Evolutionary conservation across 23 red algal species (phyloP).

Genomic region (Gracilaria gracilis): DNA sequence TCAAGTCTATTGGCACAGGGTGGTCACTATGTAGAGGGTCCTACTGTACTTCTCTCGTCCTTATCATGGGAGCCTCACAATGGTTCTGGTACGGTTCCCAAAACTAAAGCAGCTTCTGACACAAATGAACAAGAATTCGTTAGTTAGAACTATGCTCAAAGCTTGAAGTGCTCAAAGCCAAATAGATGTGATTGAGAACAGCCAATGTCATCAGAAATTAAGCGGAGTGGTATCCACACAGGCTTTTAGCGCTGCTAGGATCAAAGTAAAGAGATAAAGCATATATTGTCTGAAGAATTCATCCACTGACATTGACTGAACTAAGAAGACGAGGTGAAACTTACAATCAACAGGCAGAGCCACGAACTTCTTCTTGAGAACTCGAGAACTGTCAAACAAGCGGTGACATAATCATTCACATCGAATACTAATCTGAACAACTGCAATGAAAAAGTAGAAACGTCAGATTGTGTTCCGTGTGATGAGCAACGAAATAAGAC

Average conservation of each 20-base stretch:
- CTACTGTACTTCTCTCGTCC: background rate
- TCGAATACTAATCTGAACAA: no score
- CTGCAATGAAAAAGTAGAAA: background rate
- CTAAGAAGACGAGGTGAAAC: background rate
- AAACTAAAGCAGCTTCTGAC: background rate
- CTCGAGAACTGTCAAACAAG: background rate
- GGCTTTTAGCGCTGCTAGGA: constrained; percentile 46
- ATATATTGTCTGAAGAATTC: constrained; percentile 24
- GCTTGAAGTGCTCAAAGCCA: no score
- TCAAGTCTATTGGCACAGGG: no score
- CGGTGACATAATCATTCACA: background rate
- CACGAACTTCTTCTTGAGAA: no score
- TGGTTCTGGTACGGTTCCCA: background rate
- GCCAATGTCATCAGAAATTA: constrained; percentile 58
- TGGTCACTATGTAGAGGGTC: no score
- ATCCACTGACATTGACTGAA: constrained; percentile 44
- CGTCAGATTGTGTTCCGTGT: background rate
- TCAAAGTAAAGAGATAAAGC: constrained; percentile 83
- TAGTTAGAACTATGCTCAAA: background rate
- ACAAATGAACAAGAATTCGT: background rate
- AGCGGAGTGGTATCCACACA: constrained; percentile 59
- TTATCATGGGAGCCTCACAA: background rate
- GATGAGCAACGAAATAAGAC: background rate
- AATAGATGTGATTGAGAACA: background rate
- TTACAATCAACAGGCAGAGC: background rate